Conservation (phyloP, 2,329 filamentous ascomycete genomes). For the Zasmidium angulare region DNA sequence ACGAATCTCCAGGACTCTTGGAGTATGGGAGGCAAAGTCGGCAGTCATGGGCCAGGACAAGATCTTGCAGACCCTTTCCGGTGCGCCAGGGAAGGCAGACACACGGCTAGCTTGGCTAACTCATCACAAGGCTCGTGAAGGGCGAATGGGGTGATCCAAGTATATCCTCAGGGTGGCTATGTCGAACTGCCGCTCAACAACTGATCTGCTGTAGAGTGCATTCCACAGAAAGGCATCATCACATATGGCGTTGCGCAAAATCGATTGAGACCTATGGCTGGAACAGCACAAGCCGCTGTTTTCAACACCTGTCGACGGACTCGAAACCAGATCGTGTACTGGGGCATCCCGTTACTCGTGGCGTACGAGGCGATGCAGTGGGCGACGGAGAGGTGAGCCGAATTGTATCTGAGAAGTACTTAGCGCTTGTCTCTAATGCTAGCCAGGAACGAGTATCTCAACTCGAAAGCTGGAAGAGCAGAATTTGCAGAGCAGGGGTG, state of each 20-base stretch:
- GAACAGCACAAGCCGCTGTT: slow-evolving; percentile 73
- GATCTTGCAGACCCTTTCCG: neutral
- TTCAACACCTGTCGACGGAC: slow-evolving; percentile 94
- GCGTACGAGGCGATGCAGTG: slow-evolving; percentile 85
- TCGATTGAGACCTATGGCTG: slow-evolving; percentile 83
- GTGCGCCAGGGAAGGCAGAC: neutral
- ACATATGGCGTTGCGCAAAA: slow-evolving; percentile 79
- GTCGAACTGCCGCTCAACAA: neutral
- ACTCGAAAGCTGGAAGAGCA: slow-evolving; percentile 71
- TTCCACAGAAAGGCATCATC: slow-evolving; percentile 59
- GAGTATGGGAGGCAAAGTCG: neutral
- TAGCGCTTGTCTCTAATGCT: slow-evolving; percentile 6
- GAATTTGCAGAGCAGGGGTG: slow-evolving; percentile 45
- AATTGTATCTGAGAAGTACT: neutral
- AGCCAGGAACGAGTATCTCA: slow-evolving; percentile 69
- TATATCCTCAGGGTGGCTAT: neutral
- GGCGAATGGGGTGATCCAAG: slow-evolving; percentile 14
- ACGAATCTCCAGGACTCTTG: neutral
- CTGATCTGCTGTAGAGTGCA: slow-evolving; percentile 39
- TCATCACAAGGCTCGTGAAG: slow-evolving; percentile 7
- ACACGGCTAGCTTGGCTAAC: neutral
- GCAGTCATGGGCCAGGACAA: neutral
- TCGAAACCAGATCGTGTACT: slow-evolving; percentile 82
- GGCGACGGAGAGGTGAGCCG: slow-evolving; percentile 80
- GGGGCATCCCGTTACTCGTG: slow-evolving; percentile 72